Percentiles rank a stretch among this genome's conserved stretches.
phyloP scores from a whole-genome alignment of 2,329 filamentous ascomycete species.

The Xylariales sp. region DNA sequence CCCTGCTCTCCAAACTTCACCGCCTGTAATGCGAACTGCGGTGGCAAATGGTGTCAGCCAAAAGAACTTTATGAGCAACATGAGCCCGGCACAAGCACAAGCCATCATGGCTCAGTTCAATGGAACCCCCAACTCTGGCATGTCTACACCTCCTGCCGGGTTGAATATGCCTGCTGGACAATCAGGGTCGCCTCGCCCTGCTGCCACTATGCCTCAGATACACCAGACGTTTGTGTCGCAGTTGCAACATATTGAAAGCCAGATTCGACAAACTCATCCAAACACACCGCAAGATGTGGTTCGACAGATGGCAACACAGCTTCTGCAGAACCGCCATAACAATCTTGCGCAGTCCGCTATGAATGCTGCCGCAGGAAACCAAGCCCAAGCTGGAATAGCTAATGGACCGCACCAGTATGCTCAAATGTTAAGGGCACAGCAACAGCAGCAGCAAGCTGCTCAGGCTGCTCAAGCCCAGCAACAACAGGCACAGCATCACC shows the following conservation, averaged over 20 bases:
- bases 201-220: slow-evolving; percentile 36
- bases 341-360: slow-evolving; percentile 43
- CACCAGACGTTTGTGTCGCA: slow-evolving; percentile 44
- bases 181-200: slow-evolving; percentile 40
- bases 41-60: slow-evolving; percentile 41
- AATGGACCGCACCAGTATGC: slow-evolving; percentile 57
- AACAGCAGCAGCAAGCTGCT: slow-evolving; percentile 29
- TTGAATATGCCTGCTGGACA: slow-evolving; percentile 43
- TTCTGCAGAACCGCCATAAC: slow-evolving; percentile 41
- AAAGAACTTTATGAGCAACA: slow-evolving; percentile 48
- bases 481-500: slow-evolving; percentile 7
- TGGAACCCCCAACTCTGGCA: slow-evolving; percentile 34
- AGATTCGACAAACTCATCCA: slow-evolving; percentile 47
- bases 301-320: slow-evolving; percentile 46
- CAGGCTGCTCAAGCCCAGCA: slow-evolving; percentile 8
- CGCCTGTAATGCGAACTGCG: slow-evolving; percentile 36
- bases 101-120: slow-evolving; percentile 48
- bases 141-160: slow-evolving; percentile 39
- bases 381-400: slow-evolving; percentile 42
- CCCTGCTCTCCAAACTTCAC: slow-evolving; percentile 29
- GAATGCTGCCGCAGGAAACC: slow-evolving; percentile 49
- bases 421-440: slow-evolving; percentile 53
- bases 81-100: no score
- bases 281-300: slow-evolving; percentile 44
- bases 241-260: slow-evolving; percentile 46